These are phyloP conservation scores for Beta macrorhiza DNA, from an alignment of 179 eudicot species.

Conservation along the genomic window DNA sequence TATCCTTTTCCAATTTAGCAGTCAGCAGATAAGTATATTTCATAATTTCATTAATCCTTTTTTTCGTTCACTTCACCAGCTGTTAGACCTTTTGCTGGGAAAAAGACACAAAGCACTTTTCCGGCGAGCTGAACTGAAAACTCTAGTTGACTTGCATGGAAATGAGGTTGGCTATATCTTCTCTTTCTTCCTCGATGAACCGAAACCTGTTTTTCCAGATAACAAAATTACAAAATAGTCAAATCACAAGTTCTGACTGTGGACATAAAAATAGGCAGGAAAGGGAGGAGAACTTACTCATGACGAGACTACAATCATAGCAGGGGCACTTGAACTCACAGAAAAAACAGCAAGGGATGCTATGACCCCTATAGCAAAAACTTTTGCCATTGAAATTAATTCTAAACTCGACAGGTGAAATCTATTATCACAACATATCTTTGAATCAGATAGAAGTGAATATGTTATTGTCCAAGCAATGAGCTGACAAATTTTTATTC, in stretches of 20 bases:
- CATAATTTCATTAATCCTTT: not conserved
- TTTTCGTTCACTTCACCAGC: conserved; percentile 17
- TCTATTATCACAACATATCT: not conserved
- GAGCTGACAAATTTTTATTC: not conserved
- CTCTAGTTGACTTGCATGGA: conserved; percentile 53
- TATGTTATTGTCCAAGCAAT: not conserved
- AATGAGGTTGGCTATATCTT: conserved; percentile 34
- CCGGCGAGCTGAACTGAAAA: conserved; percentile 49
- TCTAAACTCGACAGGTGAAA: conserved; percentile 43
- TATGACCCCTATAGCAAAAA: conserved; percentile 46
- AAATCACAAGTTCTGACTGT: not conserved
- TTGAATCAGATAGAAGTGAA: not conserved
- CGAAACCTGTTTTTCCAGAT: not conserved
- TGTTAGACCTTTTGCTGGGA: conserved; percentile 46
- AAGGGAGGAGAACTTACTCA: conserved; percentile 63
- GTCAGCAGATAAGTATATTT: not conserved
- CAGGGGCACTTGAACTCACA: conserved; percentile 53
- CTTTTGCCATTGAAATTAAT: conserved; percentile 46
- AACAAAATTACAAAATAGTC: not conserved
- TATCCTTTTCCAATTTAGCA: not conserved
- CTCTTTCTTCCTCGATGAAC: not conserved
- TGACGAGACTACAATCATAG: conserved; percentile 63
- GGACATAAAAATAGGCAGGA: conserved; percentile 43
- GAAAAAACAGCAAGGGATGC: conserved; percentile 54
- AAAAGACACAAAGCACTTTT: conserved; percentile 41